These are phyloP conservation scores for Boletus chippewaensis DNA, from an alignment of 1,284 basidiomycete species.

Conservation along the genomic window DNA sequence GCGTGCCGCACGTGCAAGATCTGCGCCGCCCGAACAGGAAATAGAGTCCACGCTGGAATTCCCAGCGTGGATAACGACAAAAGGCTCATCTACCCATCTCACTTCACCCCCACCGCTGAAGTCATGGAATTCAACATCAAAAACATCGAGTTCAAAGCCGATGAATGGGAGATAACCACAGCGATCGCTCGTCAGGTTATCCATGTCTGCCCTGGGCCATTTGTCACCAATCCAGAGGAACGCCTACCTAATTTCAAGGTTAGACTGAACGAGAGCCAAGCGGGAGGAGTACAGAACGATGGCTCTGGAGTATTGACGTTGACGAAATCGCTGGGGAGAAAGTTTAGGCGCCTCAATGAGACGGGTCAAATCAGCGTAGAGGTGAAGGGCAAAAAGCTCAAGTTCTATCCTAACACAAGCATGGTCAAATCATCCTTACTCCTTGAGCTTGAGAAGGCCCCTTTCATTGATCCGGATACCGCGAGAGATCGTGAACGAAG, in stretches of 20 bases:
- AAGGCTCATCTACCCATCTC: neutral
- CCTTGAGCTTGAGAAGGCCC: conserved; percentile 47
- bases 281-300: conserved; percentile 50
- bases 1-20: conserved; percentile 6
- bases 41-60: neutral
- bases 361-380: conserved; percentile 33
- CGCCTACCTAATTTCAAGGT: conserved; percentile 53
- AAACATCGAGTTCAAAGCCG: conserved; percentile 42
- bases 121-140: conserved; percentile 49
- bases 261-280: conserved; percentile 40
- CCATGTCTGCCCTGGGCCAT: conserved; percentile 40
- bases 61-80: too few species aligned
- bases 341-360: conserved; percentile 41
- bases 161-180: conserved; percentile 51
- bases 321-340: conserved; percentile 35
- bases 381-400: conserved; percentile 35
- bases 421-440: conserved; percentile 22
- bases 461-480: conserved; percentile 53
- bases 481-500: conserved; percentile 49
- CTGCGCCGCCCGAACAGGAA: conserved; percentile 13
- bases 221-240: conserved; percentile 34
- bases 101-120: neutral
- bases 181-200: conserved; percentile 45
- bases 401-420: conserved; percentile 20
- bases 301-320: conserved; percentile 50